Evolutionary conservation across 345 rosid species (phyloP), one percentile per base, ranked within the genome.

Genomic region (Sonneratia caseolaris): DNA sequence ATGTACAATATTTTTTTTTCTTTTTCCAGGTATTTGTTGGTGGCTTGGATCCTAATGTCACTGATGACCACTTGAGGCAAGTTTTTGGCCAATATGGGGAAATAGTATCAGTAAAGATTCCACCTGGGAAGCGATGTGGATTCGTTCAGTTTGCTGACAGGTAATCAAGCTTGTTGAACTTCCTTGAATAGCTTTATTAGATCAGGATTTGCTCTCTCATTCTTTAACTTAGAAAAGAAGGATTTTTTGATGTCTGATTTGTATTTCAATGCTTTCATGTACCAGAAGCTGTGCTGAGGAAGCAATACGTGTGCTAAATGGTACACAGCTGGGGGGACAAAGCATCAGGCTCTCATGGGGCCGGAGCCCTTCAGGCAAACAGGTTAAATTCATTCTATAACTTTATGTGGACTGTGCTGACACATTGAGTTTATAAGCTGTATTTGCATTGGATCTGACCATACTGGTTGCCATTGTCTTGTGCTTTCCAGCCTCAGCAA

Each of bases 281-380:
- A 47, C 70, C 89, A 93, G 98, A 79, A 82, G 88, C 79, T 83
- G 86, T 68, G 98, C 97, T 0, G 98, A 91, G 84, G 91, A 88
- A 84, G 97, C 98, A 19, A 70, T 93, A 71, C 74, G 83, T 71
- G 64, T 45, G 72, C 70, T 93, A 68, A 86, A 89, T 69, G 98
- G 98, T 69, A 81, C 84, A 71, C 86, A 68, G 69, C 70, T 93
- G 82, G 88, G 92, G 0, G 97, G 96, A 51, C 96, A 92, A 79
- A 89, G 78, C 24, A 84, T 93, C 19, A 82, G 98, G 62, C 97
- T 93, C 66, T 91, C 98, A 36, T 93, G 98, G 98, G 98, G 98
- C 53, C 97, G 97, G 16, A 93, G 87, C 72, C 91, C 96, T 69
- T 81, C 92, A 36, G 83, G 81, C 86, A 93, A 91, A 75, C 98